phyloP scores from a whole-genome alignment of 495 filamentous ascomycete species.

The Aspergillus bridgeri region DNA sequence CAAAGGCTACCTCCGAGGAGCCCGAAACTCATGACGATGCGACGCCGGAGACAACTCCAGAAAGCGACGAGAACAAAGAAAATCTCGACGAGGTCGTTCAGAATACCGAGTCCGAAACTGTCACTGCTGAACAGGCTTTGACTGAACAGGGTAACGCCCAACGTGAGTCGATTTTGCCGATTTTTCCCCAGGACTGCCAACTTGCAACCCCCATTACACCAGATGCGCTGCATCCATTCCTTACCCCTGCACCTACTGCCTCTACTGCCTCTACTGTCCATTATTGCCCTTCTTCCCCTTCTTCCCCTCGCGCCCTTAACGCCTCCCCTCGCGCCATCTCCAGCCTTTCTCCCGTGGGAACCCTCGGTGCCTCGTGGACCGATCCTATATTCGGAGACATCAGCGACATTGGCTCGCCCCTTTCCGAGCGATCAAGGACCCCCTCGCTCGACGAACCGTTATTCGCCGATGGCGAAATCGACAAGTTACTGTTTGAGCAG shows the following conservation, averaged over 20 bases:
- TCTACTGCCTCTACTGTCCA: too few relatives aligned
- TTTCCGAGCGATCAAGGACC: slow-evolving; percentile 7
- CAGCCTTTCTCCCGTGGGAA: not conserved
- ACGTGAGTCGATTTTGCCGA: not conserved
- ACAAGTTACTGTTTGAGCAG: not conserved
- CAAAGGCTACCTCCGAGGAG: slow-evolving; percentile 2
- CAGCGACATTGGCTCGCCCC: slow-evolving; percentile 12
- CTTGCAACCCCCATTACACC: not conserved
- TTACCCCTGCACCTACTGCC: not conserved
- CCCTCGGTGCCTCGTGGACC: not conserved
- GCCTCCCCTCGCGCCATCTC: not conserved
- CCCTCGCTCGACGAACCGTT: slow-evolving; percentile 3
- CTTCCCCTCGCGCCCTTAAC: too few relatives aligned
- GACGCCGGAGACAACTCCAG: not conserved
- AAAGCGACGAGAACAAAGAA: not conserved
- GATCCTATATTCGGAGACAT: not conserved
- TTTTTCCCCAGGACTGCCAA: not conserved
- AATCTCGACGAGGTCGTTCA: not conserved
- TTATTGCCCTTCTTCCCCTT: too few relatives aligned
- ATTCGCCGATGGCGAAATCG: not conserved
- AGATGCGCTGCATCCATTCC: too few relatives aligned
- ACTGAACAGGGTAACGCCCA: not conserved
- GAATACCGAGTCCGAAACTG: not conserved
- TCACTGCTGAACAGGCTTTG: not conserved
- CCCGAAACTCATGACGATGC: not conserved